These are phyloP conservation scores for Trichoderma afroharzianum DNA, from an alignment of 2,329 filamentous ascomycete species.

Conservation along the genomic window DNA sequence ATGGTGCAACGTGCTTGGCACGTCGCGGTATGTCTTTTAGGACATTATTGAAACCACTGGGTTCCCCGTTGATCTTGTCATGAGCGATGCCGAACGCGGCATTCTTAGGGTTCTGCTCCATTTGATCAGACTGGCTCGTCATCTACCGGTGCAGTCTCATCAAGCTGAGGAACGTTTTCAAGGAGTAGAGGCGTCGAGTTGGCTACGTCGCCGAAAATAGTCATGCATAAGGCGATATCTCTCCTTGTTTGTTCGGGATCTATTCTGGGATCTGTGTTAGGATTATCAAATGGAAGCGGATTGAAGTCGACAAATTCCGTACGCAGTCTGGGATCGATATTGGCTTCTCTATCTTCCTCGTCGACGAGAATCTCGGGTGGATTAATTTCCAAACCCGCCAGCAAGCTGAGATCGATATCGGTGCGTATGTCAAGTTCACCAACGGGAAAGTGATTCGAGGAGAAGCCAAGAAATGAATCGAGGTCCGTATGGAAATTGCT, in stretches of 20 bases:
- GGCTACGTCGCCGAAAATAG: neutral
- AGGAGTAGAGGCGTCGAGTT: neutral
- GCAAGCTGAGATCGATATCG: neutral
- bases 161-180: neutral
- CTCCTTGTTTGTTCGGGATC: neutral
- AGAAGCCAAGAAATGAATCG: neutral
- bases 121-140: neutral
- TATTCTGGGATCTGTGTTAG: neutral
- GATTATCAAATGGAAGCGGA: neutral
- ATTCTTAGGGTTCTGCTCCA: neutral
- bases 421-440: neutral
- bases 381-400: neutral
- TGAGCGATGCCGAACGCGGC: neutral
- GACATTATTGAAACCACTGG: neutral
- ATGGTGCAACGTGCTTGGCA: neutral
- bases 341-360: neutral
- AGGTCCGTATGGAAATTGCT: neutral
- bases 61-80: neutral
- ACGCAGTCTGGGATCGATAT: neutral
- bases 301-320: neutral
- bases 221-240: neutral
- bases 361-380: neutral
- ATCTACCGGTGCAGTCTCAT: neutral
- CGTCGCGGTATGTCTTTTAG: neutral
- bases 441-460: neutral